phyloP scores from a whole-genome alignment of 2,329 filamentous ascomycete genomes.

The Penicillium crustosum region DNA sequence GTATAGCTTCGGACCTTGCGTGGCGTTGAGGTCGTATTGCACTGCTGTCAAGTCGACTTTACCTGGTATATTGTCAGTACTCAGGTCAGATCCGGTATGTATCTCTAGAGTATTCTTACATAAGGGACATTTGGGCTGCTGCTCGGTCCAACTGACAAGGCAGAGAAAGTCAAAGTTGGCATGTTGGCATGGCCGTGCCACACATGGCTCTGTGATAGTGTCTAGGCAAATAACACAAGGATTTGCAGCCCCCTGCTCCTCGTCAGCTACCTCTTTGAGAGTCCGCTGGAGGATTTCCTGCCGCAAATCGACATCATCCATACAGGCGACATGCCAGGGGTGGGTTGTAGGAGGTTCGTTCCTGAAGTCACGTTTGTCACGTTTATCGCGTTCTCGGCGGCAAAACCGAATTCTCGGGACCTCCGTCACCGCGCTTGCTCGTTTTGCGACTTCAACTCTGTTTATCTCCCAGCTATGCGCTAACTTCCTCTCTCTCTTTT shows the following conservation, averaged over 20 bases:
- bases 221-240: slow-evolving; percentile 89
- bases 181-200: slow-evolving; percentile 76
- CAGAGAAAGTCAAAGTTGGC: slow-evolving; percentile 82
- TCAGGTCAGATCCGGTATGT: neutral
- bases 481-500: neutral
- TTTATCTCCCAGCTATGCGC: neutral
- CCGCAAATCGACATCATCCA: slow-evolving; percentile 42
- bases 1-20: slow-evolving; percentile 59
- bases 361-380: slow-evolving; percentile 9
- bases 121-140: slow-evolving; percentile 71
- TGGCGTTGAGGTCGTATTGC: slow-evolving; percentile 61
- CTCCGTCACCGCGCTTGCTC: neutral
- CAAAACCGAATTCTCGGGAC: slow-evolving; percentile 14
- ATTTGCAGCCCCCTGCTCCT: slow-evolving; percentile 39
- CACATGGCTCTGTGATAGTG: slow-evolving; percentile 67
- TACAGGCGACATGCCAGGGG: slow-evolving; percentile 32
- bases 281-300: slow-evolving; percentile 48
- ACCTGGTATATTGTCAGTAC: slow-evolving; percentile 36
- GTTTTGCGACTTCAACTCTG: neutral
- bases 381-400: slow-evolving; percentile 12
- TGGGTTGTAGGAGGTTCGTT: neutral
- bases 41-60: slow-evolving; percentile 59
- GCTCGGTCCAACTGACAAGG: slow-evolving; percentile 76
- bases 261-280: slow-evolving; percentile 44
- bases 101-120: slow-evolving; percentile 54